Base-by-base conservation (phyloP, 257 asterid species). In the Solanum chiquidenum region DNA sequence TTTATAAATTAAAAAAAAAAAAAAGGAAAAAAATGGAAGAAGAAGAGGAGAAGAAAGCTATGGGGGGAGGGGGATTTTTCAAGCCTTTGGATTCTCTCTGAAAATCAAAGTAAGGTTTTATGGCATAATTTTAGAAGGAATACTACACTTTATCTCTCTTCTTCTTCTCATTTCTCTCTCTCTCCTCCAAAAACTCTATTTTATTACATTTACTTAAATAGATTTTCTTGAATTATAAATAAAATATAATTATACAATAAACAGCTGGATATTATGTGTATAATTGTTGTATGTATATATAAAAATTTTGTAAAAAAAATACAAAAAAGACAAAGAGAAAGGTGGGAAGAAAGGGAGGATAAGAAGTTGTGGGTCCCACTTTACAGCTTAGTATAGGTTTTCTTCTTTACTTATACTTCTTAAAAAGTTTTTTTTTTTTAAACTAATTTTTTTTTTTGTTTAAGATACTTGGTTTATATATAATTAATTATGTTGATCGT, bases 61-160 rank as follows among this genome's bases (percentile, higher is more conserved):
- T 29, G 87, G 88, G 14, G 42, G 76, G 16, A 46, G 18, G 40
- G 40, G 12, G 9, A 11, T 0, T 16, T 16, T 33, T 71, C 20
- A 74, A 72, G 31, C 83, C 90, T 86, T 88, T 88, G 90, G 86
- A 79, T 87, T 87, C 92, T 90, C 86, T 83, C 37, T 46, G 69
- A 49, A 82, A 82, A 82, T 46, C 85, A 82, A 82, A 27, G 83
- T 83, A 49, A 90, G 92, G 91, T 91, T 93, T 90, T 92, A 20
- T 94, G 93, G 94, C 92, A 90, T 92, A 92, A 93, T 89, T 91
- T 91, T 89, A 84, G 89, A 90, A 92, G 91, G 89, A 92, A 91
- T 92, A 87, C 79, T 20, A 74, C 10, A 74, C 52, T 92, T 89
- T 91, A 86, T 92, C 93, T 87, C 91, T 83, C 90, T 86, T 87